Evolutionary conservation across 1,139 yeast genomes (phyloP).

Genomic region (Tardiomyces digboiensis): DNA sequence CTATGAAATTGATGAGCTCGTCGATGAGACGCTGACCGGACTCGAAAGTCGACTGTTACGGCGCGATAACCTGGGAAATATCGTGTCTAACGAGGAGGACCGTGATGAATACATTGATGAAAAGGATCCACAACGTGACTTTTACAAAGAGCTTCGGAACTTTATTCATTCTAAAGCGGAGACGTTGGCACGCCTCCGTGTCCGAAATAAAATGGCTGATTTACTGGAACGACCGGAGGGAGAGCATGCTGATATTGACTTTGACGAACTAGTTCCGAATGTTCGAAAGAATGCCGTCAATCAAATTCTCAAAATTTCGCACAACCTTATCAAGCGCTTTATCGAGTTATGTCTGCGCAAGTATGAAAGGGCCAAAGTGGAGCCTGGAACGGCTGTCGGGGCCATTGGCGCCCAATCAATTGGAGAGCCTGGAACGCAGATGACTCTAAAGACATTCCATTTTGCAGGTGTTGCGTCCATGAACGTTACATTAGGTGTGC

Average conservation of each 20-base stretch:
- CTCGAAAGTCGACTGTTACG: conserved; percentile 51
- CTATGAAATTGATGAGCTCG: conserved; percentile 49
- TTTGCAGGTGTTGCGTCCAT: conserved; percentile 99
- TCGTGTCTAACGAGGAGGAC: conserved; percentile 27
- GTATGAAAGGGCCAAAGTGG: conserved; percentile 86
- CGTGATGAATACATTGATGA: conserved; percentile 50
- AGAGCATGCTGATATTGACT: conserved; percentile 33
- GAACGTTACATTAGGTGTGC: conserved; percentile 98
- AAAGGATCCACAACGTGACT: conserved; percentile 76
- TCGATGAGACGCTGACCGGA: conserved; percentile 49
- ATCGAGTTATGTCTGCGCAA: conserved; percentile 70
- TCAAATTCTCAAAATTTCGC: conserved; percentile 68
- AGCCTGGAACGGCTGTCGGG: conserved; percentile 99
- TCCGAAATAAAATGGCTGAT: conserved; percentile 39
- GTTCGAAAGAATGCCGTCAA: conserved; percentile 43
- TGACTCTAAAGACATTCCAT: conserved; percentile 98
- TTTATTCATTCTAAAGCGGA: conserved; percentile 39
- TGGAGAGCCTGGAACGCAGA: conserved; percentile 99
- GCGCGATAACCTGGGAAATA: conserved; percentile 64
- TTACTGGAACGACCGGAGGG: conserved; percentile 36
- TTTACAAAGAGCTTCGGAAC: conserved; percentile 35
- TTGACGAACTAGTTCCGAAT: conserved; percentile 33
- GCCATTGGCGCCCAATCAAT: conserved; percentile 99
- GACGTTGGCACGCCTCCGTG: conserved; percentile 48
- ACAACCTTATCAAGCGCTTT: conserved; percentile 52